Evolutionary conservation across 1,284 basidiomycete species (phyloP).

Genomic region (Ustilago sp.): DNA sequence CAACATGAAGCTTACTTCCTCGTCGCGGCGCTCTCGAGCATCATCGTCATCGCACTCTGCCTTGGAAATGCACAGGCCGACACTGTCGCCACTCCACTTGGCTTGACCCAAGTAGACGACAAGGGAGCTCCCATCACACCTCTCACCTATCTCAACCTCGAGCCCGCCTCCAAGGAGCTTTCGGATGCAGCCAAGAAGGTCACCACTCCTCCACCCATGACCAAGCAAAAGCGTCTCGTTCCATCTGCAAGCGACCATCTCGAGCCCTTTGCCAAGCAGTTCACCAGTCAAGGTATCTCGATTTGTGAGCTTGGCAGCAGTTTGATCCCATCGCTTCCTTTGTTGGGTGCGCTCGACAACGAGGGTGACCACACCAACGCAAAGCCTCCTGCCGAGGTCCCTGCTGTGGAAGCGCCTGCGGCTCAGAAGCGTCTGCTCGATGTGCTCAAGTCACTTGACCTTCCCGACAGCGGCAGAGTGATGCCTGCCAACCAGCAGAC

Average conservation of each 20-base stretch:
- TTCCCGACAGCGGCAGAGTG: conserved; percentile 14
- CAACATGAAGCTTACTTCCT: conserved; percentile 43
- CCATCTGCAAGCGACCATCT: conserved; percentile 6
- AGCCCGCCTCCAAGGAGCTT: conserved; percentile 34
- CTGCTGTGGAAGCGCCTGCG: background rate
- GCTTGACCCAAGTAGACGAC: conserved; percentile 44
- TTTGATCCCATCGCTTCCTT: conserved; percentile 27
- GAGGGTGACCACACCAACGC: conserved; percentile 43
- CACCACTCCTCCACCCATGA: conserved; percentile 39
- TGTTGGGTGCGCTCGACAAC: conserved; percentile 42
- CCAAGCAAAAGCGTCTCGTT: conserved; percentile 30
- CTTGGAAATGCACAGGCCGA: conserved; percentile 43
- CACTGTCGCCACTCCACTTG: conserved; percentile 32
- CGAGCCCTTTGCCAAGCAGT: conserved; percentile 24
- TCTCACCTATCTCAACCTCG: conserved; percentile 46
- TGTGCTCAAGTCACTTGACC: conserved; percentile 23
- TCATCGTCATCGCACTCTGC: conserved; percentile 38
- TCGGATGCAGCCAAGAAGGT: conserved; percentile 36
- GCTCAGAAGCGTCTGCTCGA: conserved; percentile 28
- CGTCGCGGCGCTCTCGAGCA: conserved; percentile 35
- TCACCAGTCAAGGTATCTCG: conserved; percentile 33
- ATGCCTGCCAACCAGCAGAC: conserved; percentile 9
- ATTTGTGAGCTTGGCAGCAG: conserved; percentile 28
- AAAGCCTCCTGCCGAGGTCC: conserved; percentile 6
- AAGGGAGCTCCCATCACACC: conserved; percentile 38